Conservation (phyloP, 768 basidiomycete genomes). For the Kwoniella heveanensis region DNA sequence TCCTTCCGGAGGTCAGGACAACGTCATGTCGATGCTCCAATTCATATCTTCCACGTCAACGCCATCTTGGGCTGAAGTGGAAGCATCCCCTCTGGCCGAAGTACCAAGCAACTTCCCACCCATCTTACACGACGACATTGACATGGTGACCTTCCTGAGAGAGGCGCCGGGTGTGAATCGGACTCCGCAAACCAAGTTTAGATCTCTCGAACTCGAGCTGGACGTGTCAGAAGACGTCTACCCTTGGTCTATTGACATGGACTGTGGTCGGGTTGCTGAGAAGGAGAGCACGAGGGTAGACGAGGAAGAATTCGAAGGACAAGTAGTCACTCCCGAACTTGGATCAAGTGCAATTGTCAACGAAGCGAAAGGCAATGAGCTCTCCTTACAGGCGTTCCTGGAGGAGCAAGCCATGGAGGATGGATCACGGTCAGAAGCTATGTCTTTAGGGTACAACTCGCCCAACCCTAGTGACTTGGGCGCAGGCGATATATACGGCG, state of each 20-base stretch:
- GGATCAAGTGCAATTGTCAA: background rate
- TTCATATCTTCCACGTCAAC: conserved; percentile 8
- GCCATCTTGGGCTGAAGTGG: conserved; percentile 17
- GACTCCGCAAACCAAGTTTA: conserved; percentile 1
- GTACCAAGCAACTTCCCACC: conserved; percentile 8
- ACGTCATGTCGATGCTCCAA: conserved; percentile 12
- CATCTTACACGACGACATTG: conserved; percentile 3
- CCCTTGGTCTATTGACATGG: background rate
- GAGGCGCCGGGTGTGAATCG: conserved; percentile 14
- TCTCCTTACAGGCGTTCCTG: conserved; percentile 4
- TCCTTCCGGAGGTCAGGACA: background rate
- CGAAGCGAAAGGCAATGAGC: conserved; percentile 1
- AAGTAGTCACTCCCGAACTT: conserved; percentile 8
- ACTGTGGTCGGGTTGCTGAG: no score
- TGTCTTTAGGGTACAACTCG: background rate
- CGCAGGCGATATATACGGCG: conserved; percentile 10
- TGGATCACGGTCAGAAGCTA: background rate
- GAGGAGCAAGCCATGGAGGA: conserved; percentile 9
- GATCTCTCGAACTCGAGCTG: background rate
- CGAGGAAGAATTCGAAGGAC: background rate
- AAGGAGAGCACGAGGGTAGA: background rate
- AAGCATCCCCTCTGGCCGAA: conserved; percentile 7
- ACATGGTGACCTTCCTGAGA: conserved; percentile 12
- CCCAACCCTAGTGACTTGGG: background rate
- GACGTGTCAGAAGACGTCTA: background rate